Conservation (phyloP, 257 asterid species). For the Linderniella brevidens region DNA sequence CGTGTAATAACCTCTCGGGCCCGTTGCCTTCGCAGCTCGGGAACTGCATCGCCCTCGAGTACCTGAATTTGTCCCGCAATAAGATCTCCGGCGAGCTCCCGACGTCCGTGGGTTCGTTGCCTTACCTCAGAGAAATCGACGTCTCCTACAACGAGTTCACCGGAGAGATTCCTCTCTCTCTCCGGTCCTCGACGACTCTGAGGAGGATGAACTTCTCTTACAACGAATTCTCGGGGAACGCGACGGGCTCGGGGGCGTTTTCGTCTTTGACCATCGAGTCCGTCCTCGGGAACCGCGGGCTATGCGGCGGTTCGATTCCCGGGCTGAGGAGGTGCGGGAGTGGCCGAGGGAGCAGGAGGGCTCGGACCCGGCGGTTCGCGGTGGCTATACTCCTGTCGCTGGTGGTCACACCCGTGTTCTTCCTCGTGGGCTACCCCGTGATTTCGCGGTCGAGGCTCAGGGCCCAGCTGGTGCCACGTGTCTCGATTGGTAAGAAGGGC, state of each 20-base stretch:
- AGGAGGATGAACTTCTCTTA: slow-evolving; percentile 41
- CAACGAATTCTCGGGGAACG: slow-evolving; percentile 39
- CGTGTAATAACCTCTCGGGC: slow-evolving; percentile 42
- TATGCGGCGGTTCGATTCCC: slow-evolving; percentile 57
- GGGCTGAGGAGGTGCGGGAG: slow-evolving; percentile 34
- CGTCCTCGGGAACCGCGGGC: slow-evolving; percentile 34
- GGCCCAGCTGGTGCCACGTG: not conserved
- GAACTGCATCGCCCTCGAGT: slow-evolving; percentile 65
- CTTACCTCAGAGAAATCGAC: slow-evolving; percentile 41
- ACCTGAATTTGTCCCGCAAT: slow-evolving; percentile 36
- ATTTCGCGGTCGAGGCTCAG: slow-evolving; percentile 24
- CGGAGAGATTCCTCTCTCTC: slow-evolving; percentile 38
- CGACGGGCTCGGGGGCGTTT: slow-evolving; percentile 35
- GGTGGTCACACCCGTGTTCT: slow-evolving; percentile 37
- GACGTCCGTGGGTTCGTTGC: slow-evolving; percentile 30
- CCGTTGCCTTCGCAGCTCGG: slow-evolving; percentile 58
- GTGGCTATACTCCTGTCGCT: slow-evolving; percentile 56
- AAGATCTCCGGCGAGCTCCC: slow-evolving; percentile 39
- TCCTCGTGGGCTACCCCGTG: slow-evolving; percentile 36
- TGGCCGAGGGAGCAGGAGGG: slow-evolving; percentile 15
- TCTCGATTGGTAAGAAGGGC: not conserved
- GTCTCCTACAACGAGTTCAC: slow-evolving; percentile 36
- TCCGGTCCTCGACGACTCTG: slow-evolving; percentile 30
- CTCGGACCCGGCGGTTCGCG: slow-evolving; percentile 22
- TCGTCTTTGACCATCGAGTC: slow-evolving; percentile 24